Evolutionary conservation across 2,329 filamentous ascomycete species (phyloP).

Genomic region (Penicillium frequentans): DNA sequence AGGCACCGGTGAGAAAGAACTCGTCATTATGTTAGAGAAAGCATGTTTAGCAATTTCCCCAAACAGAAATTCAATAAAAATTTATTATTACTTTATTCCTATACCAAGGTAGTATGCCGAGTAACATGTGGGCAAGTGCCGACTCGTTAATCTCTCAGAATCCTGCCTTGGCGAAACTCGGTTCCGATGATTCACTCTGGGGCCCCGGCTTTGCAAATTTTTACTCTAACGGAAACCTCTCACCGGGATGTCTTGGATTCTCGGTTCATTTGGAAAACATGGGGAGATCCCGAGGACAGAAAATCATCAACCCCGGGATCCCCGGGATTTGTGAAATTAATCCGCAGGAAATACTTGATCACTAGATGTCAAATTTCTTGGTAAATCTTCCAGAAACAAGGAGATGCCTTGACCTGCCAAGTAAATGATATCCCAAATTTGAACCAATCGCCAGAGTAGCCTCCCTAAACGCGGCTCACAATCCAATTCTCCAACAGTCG

Average conservation of each 20-base stretch:
- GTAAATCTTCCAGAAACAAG: neutral
- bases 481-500: neutral
- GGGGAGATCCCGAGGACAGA: neutral
- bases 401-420: neutral
- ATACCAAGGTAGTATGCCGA: too few relatives aligned
- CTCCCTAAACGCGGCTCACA: neutral
- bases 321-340: neutral
- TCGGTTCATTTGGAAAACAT: neutral
- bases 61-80: too few relatives aligned
- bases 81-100: too few relatives aligned
- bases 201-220: neutral
- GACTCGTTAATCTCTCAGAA: neutral
- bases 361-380: neutral
- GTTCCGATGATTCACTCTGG: neutral
- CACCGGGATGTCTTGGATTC: neutral
- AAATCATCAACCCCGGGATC: neutral
- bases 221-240: neutral
- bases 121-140: neutral
- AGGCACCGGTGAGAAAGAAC: neutral
- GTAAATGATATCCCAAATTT: too few relatives aligned
- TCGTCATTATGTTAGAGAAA: neutral
- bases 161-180: neutral
- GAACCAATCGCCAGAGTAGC: too few relatives aligned
- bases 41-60: neutral
- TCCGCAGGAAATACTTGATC: neutral